Conservation (phyloP, 2,329 filamentous ascomycete species). For the Diaporthe citrichinensis region DNA sequence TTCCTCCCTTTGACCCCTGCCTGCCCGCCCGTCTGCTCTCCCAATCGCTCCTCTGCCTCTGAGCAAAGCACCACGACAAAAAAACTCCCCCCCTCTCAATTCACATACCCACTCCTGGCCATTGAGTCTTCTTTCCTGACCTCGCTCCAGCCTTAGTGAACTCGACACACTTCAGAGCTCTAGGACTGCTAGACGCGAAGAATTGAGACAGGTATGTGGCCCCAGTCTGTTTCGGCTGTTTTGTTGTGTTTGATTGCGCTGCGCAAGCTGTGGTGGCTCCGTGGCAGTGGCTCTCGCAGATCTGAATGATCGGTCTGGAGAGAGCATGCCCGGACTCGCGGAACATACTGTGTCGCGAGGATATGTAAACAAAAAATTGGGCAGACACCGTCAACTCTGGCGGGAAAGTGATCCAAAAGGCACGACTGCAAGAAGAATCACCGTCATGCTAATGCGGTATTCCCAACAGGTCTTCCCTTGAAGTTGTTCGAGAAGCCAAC, state of each 20-base stretch:
- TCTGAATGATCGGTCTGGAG: neutral
- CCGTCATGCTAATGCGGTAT: neutral
- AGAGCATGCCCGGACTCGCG: neutral
- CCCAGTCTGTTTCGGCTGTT: neutral
- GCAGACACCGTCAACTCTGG: neutral
- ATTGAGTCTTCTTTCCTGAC: constrained; percentile 38
- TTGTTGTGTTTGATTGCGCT: neutral
- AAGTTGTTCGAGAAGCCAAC: constrained; percentile 39
- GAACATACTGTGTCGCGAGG: neutral
- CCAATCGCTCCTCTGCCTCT: constrained; percentile 36
- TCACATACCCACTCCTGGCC: constrained; percentile 37
- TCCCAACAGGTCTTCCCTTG: constrained; percentile 13
- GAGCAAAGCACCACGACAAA: constrained; percentile 38
- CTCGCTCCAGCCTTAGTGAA: constrained; percentile 34
- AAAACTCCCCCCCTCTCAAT: constrained; percentile 42
- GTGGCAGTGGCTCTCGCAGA: constrained; percentile 1
- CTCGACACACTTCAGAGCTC: constrained; percentile 33
- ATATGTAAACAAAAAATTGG: neutral
- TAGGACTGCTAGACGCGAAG: constrained; percentile 36
- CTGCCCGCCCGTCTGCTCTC: constrained; percentile 38
- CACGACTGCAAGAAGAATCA: neutral
- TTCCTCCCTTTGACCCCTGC: constrained; percentile 11
- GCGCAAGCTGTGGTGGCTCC: constrained; percentile 15
- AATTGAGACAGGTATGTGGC: constrained; percentile 38
- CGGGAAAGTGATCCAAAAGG: neutral